Percentiles rank a stretch among this genome's conserved stretches.
These are phyloP conservation scores for Gossypium thurberi DNA, from an alignment of 345 rosid species.

Conservation along the genomic window DNA sequence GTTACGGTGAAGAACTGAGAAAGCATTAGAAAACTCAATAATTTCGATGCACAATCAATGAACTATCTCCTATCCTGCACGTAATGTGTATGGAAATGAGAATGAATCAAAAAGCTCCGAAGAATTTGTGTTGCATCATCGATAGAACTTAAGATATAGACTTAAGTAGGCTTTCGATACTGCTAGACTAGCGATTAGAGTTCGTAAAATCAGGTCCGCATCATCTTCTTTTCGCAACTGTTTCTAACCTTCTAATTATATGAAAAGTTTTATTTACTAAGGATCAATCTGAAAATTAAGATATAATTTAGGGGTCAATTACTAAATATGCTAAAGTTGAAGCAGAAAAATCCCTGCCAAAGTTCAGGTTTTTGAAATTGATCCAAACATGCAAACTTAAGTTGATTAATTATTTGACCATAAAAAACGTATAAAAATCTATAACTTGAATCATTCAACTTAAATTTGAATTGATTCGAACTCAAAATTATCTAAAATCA, in stretches of 20 bases:
- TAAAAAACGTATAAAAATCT: too few relatives aligned
- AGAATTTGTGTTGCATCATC: background rate
- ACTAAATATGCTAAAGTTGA: too few relatives aligned
- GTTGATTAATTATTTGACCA: too few relatives aligned
- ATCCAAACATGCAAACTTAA: too few relatives aligned
- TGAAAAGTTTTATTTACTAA: too few relatives aligned
- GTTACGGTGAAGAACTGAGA: background rate
- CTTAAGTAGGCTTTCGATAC: background rate
- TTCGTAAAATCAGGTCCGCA: background rate
- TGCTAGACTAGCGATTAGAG: background rate
- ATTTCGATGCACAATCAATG: background rate
- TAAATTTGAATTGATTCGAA: too few relatives aligned
- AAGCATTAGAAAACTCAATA: background rate
- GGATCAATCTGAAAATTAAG: too few relatives aligned
- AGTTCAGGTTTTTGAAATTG: too few relatives aligned
- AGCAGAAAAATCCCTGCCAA: too few relatives aligned
- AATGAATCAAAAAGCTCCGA: background rate
- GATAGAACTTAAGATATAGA: background rate
- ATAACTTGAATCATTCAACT: too few relatives aligned
- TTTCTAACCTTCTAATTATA: constrained; percentile 1
- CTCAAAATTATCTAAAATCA: too few relatives aligned
- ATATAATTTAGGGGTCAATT: too few relatives aligned
- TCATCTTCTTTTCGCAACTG: background rate
- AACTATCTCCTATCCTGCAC: background rate
- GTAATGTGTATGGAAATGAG: background rate